Percentiles rank a stretch among this genome's conserved stretches.
Conservation (phyloP, 176 grass and related monocot species). For the Cymbopogon citratus region DNA sequence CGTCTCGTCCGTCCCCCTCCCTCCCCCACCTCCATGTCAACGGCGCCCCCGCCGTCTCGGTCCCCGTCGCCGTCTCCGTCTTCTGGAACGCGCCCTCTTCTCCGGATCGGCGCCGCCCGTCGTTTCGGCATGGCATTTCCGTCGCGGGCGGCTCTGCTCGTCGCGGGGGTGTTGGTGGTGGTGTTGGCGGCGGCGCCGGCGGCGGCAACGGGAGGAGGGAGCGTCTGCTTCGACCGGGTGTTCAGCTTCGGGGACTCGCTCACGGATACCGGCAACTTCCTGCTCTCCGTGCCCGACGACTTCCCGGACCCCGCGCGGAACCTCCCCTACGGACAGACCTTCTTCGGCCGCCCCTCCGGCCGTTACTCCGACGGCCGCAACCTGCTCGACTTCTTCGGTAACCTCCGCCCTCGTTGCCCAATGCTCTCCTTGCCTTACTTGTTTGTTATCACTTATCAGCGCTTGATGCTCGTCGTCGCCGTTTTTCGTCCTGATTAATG, state of each 20-base stretch:
- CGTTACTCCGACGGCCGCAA: conserved; percentile 73
- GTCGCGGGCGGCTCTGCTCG: not conserved
- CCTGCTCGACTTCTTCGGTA: conserved; percentile 90
- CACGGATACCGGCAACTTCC: conserved; percentile 82
- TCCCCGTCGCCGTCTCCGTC: not conserved
- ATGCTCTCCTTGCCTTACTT: too few relatives aligned
- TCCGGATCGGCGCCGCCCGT: conserved; percentile 1
- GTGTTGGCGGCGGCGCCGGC: not conserved
- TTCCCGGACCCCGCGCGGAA: conserved; percentile 55
- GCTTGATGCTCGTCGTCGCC: not conserved
- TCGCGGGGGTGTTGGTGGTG: not conserved
- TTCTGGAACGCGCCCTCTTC: not conserved
- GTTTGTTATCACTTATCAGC: not conserved
- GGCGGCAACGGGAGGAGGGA: conserved; percentile 1
- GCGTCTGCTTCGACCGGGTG: conserved; percentile 61
- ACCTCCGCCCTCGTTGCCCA: not conserved
- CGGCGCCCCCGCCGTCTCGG: not conserved
- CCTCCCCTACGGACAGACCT: conserved; percentile 79
- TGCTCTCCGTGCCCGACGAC: conserved; percentile 47
- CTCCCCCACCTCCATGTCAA: conserved; percentile 11
- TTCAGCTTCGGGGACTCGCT: conserved; percentile 89
- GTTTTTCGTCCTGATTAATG: not conserved
- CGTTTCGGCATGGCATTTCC: conserved; percentile 31
- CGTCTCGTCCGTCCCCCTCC: too few relatives aligned
- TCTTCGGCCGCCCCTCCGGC: conserved; percentile 79